These are phyloP conservation scores for Arthrobotrys sinensis DNA, from an alignment of 2,329 filamentous ascomycete species.

Conservation along the genomic window DNA sequence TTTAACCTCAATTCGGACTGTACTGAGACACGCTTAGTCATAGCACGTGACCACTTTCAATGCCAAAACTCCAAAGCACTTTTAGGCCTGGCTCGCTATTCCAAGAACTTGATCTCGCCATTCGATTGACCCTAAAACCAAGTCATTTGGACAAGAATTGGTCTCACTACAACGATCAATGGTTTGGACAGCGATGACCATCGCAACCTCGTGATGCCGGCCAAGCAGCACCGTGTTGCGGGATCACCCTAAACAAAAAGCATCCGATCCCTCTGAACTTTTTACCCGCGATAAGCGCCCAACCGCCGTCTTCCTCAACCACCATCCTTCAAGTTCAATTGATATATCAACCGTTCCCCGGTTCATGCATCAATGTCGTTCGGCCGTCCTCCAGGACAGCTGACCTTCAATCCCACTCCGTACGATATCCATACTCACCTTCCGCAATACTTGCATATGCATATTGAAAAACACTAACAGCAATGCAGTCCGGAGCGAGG, in stretches of 20 bases:
- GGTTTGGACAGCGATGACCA: too few species aligned
- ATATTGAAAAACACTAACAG: conserved; percentile 1
- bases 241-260: not conserved
- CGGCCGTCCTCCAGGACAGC: conserved; percentile 63
- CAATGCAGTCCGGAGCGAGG: conserved; percentile 83
- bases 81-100: too few species aligned
- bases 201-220: too few species aligned
- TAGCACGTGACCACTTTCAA: not conserved
- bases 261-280: not conserved
- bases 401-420: conserved; percentile 64
- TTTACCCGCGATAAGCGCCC: conserved; percentile 58
- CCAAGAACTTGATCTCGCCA: too few species aligned
- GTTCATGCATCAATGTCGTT: conserved; percentile 61
- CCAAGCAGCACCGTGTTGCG: too few species aligned
- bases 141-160: too few species aligned
- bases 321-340: not conserved
- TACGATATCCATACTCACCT: conserved; percentile 28
- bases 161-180: too few species aligned
- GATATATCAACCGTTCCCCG: not conserved
- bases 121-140: too few species aligned
- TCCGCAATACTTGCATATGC: not conserved
- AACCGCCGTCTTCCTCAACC: conserved; percentile 6
- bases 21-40: too few species aligned
- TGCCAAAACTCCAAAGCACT: not conserved
- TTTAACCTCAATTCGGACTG: too few species aligned